Percentiles rank a stretch among this genome's conserved stretches.
phyloP scores from a whole-genome alignment of 306 rosid genomes.

The Cucurbita moschata region DNA sequence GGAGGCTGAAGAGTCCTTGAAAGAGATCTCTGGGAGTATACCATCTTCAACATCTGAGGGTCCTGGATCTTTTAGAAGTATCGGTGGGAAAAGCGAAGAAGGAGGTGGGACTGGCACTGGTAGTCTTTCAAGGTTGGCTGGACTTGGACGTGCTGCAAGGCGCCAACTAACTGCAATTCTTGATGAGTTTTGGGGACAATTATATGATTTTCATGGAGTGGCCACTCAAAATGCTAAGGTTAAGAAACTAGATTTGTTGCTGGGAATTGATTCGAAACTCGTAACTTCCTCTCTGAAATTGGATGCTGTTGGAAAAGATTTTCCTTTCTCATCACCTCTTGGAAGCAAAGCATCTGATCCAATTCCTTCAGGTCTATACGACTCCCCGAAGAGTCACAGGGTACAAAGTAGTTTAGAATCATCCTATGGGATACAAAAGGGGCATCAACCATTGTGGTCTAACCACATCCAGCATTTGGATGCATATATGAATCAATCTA shows the following conservation, averaged over 20 bases:
- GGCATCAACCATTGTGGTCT: conserved; percentile 36
- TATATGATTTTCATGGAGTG: conserved; percentile 69
- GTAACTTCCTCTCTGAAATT: conserved; percentile 26
- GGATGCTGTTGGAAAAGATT: conserved; percentile 39
- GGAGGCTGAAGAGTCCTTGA: conserved; percentile 61
- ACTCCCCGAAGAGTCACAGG: conserved; percentile 39
- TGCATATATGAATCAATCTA: conserved; percentile 36
- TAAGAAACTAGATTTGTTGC: conserved; percentile 50
- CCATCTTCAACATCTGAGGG: conserved; percentile 57
- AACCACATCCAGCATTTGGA: conserved; percentile 35
- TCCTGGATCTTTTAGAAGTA: conserved; percentile 78
- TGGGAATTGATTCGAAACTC: conserved; percentile 40
- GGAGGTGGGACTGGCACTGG: conserved; percentile 74
- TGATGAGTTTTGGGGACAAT: conserved; percentile 83
- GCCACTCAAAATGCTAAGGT: conserved; percentile 47
- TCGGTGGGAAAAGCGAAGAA: conserved; percentile 80
- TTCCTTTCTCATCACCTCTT: conserved; percentile 15
- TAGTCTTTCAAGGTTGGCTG: conserved; percentile 86
- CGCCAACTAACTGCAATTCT: conserved; percentile 69
- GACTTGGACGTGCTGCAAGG: conserved; percentile 93
- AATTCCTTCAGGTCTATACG: conserved; percentile 32
- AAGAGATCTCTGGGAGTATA: conserved; percentile 28
- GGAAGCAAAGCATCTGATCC: conserved; percentile 45
- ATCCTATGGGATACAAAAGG: conserved; percentile 38
- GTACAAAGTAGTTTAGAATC: conserved; percentile 47